Conservation (phyloP, 192 early-diverging fungal genomes). For the Spizellomyces sp. region DNA sequence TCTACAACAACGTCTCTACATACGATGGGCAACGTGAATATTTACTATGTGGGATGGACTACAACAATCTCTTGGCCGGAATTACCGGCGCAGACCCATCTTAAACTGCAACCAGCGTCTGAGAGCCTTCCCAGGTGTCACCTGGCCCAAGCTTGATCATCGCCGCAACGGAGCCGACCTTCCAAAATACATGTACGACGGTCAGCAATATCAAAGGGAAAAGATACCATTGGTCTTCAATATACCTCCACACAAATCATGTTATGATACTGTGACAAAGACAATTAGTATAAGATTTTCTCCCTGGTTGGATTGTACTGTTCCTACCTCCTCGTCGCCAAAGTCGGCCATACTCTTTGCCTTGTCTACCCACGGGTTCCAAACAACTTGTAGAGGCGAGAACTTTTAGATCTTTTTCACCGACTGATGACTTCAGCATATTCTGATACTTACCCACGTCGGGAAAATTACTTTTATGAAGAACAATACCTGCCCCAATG, state of each 20-base stretch:
- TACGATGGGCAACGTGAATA: too few species aligned
- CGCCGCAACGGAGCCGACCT: slow-evolving; percentile 59
- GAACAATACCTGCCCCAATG: slow-evolving; percentile 26
- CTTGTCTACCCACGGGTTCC: slow-evolving; percentile 97
- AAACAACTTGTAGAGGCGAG: slow-evolving; percentile 62
- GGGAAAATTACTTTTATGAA: slow-evolving; percentile 33
- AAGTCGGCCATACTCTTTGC: slow-evolving; percentile 89
- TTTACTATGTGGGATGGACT: too few species aligned
- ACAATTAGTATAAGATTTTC: background rate
- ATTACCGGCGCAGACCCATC: background rate
- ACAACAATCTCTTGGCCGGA: too few species aligned
- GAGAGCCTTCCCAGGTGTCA: slow-evolving; percentile 71
- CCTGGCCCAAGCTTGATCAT: slow-evolving; percentile 65
- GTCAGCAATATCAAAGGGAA: background rate
- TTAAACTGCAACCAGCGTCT: slow-evolving; percentile 52
- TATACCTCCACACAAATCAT: slow-evolving; percentile 90
- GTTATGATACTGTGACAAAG: slow-evolving; percentile 52
- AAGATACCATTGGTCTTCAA: background rate
- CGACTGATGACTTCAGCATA: too few species aligned
- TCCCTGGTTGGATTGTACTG: background rate
- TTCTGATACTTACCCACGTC: slow-evolving; percentile 36
- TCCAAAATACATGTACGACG: background rate
- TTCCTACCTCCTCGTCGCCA: slow-evolving; percentile 67
- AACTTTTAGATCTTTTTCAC: too few species aligned
- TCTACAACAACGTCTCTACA: too few species aligned